phyloP scores from a whole-genome alignment of 1,284 basidiomycete species.

The Sporisorium exsertum region DNA sequence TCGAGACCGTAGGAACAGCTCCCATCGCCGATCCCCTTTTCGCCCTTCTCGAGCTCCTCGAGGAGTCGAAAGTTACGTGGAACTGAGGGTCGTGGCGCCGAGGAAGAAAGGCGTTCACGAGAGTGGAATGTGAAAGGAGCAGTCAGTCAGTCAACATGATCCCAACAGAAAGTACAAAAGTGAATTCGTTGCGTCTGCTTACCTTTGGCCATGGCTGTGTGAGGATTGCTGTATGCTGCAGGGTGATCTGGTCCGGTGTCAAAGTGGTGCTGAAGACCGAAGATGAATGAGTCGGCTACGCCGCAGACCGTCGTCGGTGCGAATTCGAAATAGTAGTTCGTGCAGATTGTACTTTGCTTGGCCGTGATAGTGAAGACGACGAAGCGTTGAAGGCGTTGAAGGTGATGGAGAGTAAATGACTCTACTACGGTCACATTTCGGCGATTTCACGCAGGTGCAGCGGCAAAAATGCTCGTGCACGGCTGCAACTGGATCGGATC shows the following conservation, averaged over 20 bases:
- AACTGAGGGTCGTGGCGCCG: slow-evolving; percentile 74
- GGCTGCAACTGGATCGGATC: slow-evolving; percentile 12
- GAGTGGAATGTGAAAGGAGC: neutral
- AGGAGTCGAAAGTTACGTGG: slow-evolving; percentile 91
- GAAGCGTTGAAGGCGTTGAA: neutral
- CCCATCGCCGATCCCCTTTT: slow-evolving; percentile 98
- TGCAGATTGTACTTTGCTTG: neutral
- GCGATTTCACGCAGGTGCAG: slow-evolving; percentile 3
- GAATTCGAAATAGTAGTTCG: neutral
- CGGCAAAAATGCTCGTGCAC: slow-evolving; percentile 11
- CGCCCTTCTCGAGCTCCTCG: slow-evolving; percentile 97
- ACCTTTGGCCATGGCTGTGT: slow-evolving; percentile 40
- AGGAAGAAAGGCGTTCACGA: neutral
- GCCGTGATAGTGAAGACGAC: neutral
- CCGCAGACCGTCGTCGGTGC: neutral
- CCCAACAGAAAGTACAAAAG: neutral
- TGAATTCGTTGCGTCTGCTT: neutral
- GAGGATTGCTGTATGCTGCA: neutral
- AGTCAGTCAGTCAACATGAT: slow-evolving; percentile 3
- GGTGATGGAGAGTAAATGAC: neutral
- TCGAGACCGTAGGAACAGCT: slow-evolving; percentile 87
- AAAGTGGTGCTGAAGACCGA: neutral
- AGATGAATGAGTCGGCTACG: neutral
- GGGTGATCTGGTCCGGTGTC: neutral
- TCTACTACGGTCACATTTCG: neutral